Base-by-base conservation (phyloP, 208 protist genomes). In the Trypanosoma melophagium region DNA sequence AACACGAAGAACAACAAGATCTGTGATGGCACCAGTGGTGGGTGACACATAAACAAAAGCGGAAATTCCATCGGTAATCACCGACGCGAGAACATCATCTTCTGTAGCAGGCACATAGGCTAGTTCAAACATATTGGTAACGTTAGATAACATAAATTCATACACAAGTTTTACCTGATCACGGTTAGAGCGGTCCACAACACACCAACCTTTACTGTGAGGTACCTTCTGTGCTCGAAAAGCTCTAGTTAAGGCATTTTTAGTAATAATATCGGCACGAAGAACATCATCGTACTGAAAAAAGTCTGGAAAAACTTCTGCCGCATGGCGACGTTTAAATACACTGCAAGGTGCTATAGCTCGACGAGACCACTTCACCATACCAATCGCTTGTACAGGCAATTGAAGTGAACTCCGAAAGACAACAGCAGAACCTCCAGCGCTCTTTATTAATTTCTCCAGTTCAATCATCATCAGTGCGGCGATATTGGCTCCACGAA, bases 331-430 rank as follows among this genome's bases (percentile, higher is more conserved):
- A 10, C 63, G 42, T 14, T 52, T 53, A 49, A 84, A 80, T 13
- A 89, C 71, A 31, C 42, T 35, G 22, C 66, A 61, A 1, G 89
- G 74, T 22, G 74, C 73, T 24, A 91, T 70, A 5, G 76, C 79
- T 19, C 82, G 83, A 41, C 83, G 74, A 61, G 79, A 86, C 86
- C 86, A 91, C 79, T 95, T 95, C 12, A 95, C 42, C 19, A 84
- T 76, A 40, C 76, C 73, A 24, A 90, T 44, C 3, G 79, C 51
- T 44, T 74, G 79, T 7, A 74, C 63, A 19, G 79, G 74, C 21
- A 92, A 72, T 40, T 79, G 76, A 57, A 58, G 50, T 16, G 47
- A 47, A 22, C 79, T 70, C 22, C 74, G 61, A 44, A 93, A 90
- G 19, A 87, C 79, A n/a, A 86, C 77, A 38, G 74, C 50, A 12